Evolutionary conservation across 2,329 filamentous ascomycete species (phyloP), one percentile per base, ranked within the genome.

Genomic region (Knoxdaviesia capensis): DNA sequence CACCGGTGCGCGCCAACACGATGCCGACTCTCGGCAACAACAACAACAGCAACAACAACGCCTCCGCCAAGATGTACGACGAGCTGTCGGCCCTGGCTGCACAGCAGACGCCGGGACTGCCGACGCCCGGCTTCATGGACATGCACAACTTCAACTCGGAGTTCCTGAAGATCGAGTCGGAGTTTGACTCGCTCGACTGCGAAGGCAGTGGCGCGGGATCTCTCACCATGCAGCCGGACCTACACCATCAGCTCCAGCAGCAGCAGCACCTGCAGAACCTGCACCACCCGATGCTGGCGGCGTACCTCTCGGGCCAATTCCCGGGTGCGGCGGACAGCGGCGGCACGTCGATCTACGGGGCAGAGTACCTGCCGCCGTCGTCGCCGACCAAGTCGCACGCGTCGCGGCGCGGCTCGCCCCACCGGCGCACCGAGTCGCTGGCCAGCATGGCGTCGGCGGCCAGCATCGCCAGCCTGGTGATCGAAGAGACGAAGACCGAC

Each of bases 401-500:
- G 11, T 50, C 50, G 20, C 45, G 45, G 34, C 52, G 51, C 30
- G 38, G 48, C 31, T 55, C 55, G 11, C 51, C 30, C 10, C 71
- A 74, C 48, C 64, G 70, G 30, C 65, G 73, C 40, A 74, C 70
- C 32, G 71, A 77, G 48, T 78, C 74, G 1, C 53, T 73, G 29
- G 71, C 69, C 8, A 74, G 69, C 49, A 63, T 71, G 30, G 65
- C 61, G 32, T 74, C 69, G 46, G 70, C 69, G 1, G 69, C 70
- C 11, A 74, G 69, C 54, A 74, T 74, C 44, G 66, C 69, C 7
- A 68, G 65, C 52, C 71, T 77, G 58, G 74, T 76, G 52, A 71
- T 77, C 34, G 74, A 77, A 47, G 71, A 76, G 52, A 69, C 71
- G 30, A 73, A 73, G 53, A 77, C 69, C 43, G 77, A 86, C 48